phyloP scores from a whole-genome alignment of 352 stramenopile species.

The Globisporangium cylindrosporum region DNA sequence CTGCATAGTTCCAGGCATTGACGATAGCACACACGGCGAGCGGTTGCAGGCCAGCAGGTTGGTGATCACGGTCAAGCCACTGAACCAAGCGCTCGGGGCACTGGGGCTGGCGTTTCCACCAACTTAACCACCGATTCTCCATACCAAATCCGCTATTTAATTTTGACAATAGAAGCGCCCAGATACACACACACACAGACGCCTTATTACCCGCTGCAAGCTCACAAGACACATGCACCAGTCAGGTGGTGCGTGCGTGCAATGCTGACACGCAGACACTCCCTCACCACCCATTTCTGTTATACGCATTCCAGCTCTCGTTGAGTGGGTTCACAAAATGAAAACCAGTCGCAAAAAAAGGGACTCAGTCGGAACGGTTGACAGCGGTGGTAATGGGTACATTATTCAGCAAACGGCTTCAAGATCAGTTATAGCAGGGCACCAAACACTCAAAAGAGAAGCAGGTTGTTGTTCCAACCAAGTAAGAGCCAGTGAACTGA shows the following conservation, averaged over 20 bases:
- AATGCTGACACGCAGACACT: neutral
- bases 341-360: neutral
- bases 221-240: too few relatives aligned
- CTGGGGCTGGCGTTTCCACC: neutral
- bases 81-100: neutral
- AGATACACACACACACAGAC: neutral
- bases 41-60: neutral
- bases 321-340: neutral
- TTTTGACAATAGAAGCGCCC: neutral
- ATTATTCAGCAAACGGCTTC: neutral
- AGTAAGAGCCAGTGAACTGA: too few relatives aligned
- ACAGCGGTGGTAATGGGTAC: neutral
- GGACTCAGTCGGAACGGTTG: neutral
- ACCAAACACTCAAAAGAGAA: too few relatives aligned
- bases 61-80: slow-evolving; percentile 4
- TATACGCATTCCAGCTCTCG: neutral
- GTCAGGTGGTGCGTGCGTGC: too few relatives aligned
- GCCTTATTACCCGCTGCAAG: too few relatives aligned
- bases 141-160: too few relatives aligned
- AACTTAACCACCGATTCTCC: neutral
- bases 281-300: neutral
- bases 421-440: neutral
- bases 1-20: neutral
- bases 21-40: neutral
- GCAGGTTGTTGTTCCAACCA: too few relatives aligned